These are phyloP conservation scores for Tetramitus jugosus DNA, from an alignment of 208 protist genomes.

Conservation along the genomic window DNA sequence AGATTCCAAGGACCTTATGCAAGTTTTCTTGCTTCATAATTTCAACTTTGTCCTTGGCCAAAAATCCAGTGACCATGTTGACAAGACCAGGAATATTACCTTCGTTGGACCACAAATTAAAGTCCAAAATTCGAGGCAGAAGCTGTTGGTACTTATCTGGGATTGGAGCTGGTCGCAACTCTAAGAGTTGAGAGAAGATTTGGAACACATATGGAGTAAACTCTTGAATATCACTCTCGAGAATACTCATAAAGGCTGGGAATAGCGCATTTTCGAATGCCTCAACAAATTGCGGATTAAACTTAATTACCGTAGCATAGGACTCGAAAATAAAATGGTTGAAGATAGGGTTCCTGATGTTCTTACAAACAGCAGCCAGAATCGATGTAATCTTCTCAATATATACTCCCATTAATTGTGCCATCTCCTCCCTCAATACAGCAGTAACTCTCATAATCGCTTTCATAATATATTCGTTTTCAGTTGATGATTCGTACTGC, in stretches of 20 bases:
- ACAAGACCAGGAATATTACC: slow-evolving; percentile 50
- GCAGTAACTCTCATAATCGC: slow-evolving; percentile 65
- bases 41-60: slow-evolving; percentile 30
- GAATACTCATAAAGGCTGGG: slow-evolving; percentile 63
- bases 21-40: background rate
- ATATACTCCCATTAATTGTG: background rate
- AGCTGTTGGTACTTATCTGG: slow-evolving; percentile 34
- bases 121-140: slow-evolving; percentile 34
- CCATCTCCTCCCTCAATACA: slow-evolving; percentile 37
- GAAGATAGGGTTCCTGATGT: slow-evolving; percentile 83
- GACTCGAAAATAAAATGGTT: slow-evolving; percentile 92
- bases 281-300: slow-evolving; percentile 40
- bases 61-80: slow-evolving; percentile 42
- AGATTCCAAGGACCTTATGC: slow-evolving; percentile 43
- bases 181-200: slow-evolving; percentile 83
- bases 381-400: slow-evolving; percentile 37
- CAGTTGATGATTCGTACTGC: slow-evolving; percentile 33
- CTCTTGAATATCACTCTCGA: slow-evolving; percentile 78
- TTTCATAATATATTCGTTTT: slow-evolving; percentile 83
- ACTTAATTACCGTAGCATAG: slow-evolving; percentile 72
- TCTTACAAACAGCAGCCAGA: slow-evolving; percentile 56
- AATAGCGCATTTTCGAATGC: slow-evolving; percentile 51
- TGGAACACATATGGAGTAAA: slow-evolving; percentile 93
- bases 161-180: slow-evolving; percentile 43
- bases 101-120: slow-evolving; percentile 39